Conservation (phyloP, 495 filamentous ascomycete genomes). For the Xylaria flabelliformis region DNA sequence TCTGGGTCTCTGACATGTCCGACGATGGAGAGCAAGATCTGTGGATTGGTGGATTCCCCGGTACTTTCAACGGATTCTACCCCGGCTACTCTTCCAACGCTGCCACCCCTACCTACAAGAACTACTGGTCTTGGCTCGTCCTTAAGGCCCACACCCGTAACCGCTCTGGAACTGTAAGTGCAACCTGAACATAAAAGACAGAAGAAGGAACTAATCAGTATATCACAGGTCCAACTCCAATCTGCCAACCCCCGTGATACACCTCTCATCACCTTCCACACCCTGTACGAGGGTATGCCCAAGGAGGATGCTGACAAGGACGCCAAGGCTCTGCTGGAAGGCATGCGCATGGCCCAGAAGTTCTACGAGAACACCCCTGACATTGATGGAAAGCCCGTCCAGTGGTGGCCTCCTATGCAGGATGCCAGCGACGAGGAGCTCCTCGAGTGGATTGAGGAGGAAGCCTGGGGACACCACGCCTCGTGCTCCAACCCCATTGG, state of each 20-base stretch:
- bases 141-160: conserved; percentile 61
- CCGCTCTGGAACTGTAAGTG: conserved; percentile 53
- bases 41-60: conserved; percentile 60
- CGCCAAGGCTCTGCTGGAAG: conserved; percentile 50
- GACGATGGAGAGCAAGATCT: conserved; percentile 53
- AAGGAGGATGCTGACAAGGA: conserved; percentile 38
- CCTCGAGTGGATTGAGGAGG: conserved; percentile 55
- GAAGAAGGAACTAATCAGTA: background rate
- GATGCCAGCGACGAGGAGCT: conserved; percentile 49
- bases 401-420: conserved; percentile 54
- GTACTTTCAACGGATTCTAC: conserved; percentile 60
- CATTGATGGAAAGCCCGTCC: conserved; percentile 53
- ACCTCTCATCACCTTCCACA: conserved; percentile 62
- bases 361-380: conserved; percentile 53
- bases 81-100: conserved; percentile 44
- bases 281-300: conserved; percentile 50
- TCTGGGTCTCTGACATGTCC: conserved; percentile 50
- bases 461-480: conserved; percentile 67
- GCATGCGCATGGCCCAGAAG: conserved; percentile 45
- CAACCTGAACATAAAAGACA: background rate
- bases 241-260: conserved; percentile 61
- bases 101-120: conserved; percentile 36
- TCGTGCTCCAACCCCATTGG: conserved; percentile 65
- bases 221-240: conserved; percentile 44
- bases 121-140: conserved; percentile 55